Conservation (phyloP, 2,329 filamentous ascomycete species). For the Fusarium coffeatum region DNA sequence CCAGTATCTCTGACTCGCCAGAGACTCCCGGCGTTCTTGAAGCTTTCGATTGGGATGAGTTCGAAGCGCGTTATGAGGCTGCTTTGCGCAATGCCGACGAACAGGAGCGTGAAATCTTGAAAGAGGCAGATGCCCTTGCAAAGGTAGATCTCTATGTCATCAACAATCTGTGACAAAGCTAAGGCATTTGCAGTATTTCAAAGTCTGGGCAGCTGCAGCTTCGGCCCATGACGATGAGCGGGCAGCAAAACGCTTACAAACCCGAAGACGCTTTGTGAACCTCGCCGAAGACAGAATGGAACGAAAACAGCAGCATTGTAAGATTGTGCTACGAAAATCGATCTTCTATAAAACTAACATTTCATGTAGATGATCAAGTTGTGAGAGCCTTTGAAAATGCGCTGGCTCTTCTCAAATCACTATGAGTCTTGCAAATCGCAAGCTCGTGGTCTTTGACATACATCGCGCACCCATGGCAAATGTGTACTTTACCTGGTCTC, state of each 20-base stretch:
- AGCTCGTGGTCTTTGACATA: background rate
- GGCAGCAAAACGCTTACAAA: slow-evolving; percentile 82
- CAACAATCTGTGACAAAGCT: background rate
- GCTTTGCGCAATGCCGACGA: slow-evolving; percentile 72
- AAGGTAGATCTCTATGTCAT: slow-evolving; percentile 58
- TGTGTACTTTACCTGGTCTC: background rate
- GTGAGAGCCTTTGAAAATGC: slow-evolving; percentile 73
- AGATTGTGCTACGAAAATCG: slow-evolving; percentile 49
- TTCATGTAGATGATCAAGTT: slow-evolving; percentile 60
- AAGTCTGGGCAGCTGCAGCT: slow-evolving; percentile 80
- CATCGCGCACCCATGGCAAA: background rate
- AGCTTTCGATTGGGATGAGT: slow-evolving; percentile 80
- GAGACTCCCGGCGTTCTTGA: slow-evolving; percentile 65
- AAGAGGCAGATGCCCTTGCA: slow-evolving; percentile 75
- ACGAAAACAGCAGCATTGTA: slow-evolving; percentile 84
- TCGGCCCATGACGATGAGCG: slow-evolving; percentile 79
- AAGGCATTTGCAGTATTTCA: slow-evolving; percentile 72
- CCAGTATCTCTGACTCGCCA: slow-evolving; percentile 53
- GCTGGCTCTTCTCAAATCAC: slow-evolving; percentile 62
- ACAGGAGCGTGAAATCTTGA: slow-evolving; percentile 72
- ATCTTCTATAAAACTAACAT: slow-evolving; percentile 31
- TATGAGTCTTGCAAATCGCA: slow-evolving; percentile 36
- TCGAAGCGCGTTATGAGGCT: slow-evolving; percentile 75
- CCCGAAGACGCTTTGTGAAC: slow-evolving; percentile 80
- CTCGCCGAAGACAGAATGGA: slow-evolving; percentile 77